Evolutionary conservation across 1,284 basidiomycete genomes (phyloP).

Genomic region (Ganoderma sinense): DNA sequence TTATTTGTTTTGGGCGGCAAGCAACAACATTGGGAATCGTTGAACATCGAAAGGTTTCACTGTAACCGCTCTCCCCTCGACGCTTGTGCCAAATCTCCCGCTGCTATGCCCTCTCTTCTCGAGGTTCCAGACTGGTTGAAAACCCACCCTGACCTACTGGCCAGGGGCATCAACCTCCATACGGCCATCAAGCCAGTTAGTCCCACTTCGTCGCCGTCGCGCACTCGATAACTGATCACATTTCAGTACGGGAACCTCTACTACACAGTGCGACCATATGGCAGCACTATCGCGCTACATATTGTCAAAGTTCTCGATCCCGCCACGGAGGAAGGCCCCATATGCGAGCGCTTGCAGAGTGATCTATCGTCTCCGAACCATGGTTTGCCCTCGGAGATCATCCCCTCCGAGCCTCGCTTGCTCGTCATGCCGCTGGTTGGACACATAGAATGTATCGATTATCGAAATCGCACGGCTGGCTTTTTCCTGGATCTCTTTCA

Average conservation of each 20-base stretch:
- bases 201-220: background rate
- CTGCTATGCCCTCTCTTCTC: background rate
- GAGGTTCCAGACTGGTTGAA: constrained; percentile 8
- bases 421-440: background rate
- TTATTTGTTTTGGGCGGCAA: background rate
- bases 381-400: background rate
- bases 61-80: background rate
- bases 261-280: too few relatives aligned
- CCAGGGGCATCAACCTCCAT: background rate
- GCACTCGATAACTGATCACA: background rate
- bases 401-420: background rate
- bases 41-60: background rate
- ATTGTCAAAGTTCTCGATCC: too few relatives aligned
- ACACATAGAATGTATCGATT: background rate
- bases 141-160: background rate
- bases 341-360: too few relatives aligned
- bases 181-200: background rate
- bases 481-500: background rate
- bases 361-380: background rate
- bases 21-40: too few relatives aligned
- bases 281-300: too few relatives aligned
- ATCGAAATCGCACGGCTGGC: background rate
- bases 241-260: too few relatives aligned
- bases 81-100: too few relatives aligned
- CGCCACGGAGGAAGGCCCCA: too few relatives aligned